phyloP scores from a whole-genome alignment of 495 filamentous ascomycete genomes.

The Amniculicola lignicola region DNA sequence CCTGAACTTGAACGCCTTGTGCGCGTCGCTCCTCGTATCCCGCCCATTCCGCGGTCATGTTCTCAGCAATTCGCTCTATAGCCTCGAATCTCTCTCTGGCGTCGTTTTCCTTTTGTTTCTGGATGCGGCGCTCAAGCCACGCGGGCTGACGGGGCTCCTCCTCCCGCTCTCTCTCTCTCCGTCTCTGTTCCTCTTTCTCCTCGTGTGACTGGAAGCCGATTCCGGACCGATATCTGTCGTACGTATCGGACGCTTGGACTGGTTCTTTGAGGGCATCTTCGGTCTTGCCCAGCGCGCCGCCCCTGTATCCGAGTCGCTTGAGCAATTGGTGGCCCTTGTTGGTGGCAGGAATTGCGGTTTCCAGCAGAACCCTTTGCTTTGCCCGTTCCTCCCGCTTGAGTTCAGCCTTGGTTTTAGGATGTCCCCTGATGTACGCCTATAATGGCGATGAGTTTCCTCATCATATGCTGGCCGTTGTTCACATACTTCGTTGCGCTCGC shows the following conservation, averaged over 20 bases:
- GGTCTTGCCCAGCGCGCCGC: constrained; percentile 66
- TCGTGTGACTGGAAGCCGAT: constrained; percentile 76
- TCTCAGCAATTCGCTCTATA: constrained; percentile 79
- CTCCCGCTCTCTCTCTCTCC: constrained; percentile 62
- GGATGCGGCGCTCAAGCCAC: constrained; percentile 69
- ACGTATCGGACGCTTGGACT: constrained; percentile 66
- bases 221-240: constrained; percentile 75
- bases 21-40: not conserved
- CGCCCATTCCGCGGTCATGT: constrained; percentile 56
- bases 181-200: constrained; percentile 41
- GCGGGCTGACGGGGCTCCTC: too few species aligned
- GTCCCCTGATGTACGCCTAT: constrained; percentile 36
- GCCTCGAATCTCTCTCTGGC: constrained; percentile 63
- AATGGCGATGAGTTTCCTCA: too few species aligned
- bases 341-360: constrained; percentile 57
- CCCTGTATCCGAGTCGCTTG: constrained; percentile 88
- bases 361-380: constrained; percentile 70
- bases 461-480: constrained; percentile 2
- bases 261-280: constrained; percentile 57
- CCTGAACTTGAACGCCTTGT: not conserved
- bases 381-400: constrained; percentile 63
- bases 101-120: constrained; percentile 69
- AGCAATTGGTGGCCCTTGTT: constrained; percentile 93
- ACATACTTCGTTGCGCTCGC: constrained; percentile 55
- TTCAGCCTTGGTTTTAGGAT: constrained; percentile 78